Percentiles rank a stretch among this genome's conserved stretches.
Evolutionary conservation across 73 alveolate genomes (phyloP).

Genomic region (Effrenium voratum): DNA sequence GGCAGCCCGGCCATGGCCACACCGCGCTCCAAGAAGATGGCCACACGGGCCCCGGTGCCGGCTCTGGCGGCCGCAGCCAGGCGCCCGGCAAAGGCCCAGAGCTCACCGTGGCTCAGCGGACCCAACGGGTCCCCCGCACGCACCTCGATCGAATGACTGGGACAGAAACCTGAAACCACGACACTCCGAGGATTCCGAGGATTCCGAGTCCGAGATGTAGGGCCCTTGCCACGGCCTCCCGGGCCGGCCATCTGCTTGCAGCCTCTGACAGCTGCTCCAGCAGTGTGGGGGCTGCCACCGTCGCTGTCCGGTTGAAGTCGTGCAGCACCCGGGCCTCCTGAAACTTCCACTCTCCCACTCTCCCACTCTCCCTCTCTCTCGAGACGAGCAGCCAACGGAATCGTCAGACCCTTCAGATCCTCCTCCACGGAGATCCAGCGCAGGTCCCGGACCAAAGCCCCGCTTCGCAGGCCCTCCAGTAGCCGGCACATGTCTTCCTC

Average conservation of each 20-base stretch:
- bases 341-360: not conserved
- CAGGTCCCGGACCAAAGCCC: not conserved
- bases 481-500: constrained; percentile 23
- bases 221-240: constrained; percentile 33
- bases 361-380: not conserved
- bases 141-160: not conserved
- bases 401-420: not conserved
- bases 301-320: constrained; percentile 51
- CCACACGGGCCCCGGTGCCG: constrained; percentile 22
- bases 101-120: constrained; percentile 28
- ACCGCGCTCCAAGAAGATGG: constrained; percentile 54
- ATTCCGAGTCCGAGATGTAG: too few species aligned
- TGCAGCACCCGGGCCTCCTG: constrained; percentile 17
- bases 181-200: too few species aligned
- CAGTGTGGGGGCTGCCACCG: constrained; percentile 6
- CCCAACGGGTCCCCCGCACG: not conserved
- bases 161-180: not conserved
- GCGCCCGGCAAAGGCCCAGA: constrained; percentile 19
- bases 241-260: not conserved
- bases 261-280: constrained; percentile 30
- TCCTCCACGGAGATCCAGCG: constrained; percentile 12
- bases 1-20: constrained; percentile 16
- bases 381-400: not conserved
- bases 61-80: not conserved
- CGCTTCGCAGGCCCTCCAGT: constrained; percentile 9